A percentile compares a stretch with the other conserved stretches of the same genome.
These are phyloP conservation scores for Cryphonectria parasitica DNA, from an alignment of 2,329 filamentous ascomycete species.

Conservation along the genomic window DNA sequence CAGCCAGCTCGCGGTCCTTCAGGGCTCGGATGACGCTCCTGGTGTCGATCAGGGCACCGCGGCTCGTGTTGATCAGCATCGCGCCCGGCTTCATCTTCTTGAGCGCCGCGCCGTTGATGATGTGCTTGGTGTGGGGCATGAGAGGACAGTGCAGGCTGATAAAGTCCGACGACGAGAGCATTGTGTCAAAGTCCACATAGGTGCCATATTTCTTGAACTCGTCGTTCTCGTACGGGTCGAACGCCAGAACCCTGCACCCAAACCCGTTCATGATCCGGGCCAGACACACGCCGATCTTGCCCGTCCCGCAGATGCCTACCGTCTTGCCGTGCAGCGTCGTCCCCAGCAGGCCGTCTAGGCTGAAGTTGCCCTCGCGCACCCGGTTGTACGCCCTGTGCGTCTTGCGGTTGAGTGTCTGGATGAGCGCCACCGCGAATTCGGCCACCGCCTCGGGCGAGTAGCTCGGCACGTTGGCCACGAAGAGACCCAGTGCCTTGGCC, in stretches of 20 bases:
- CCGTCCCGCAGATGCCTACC: conserved; percentile 68
- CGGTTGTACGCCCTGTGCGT: conserved; percentile 71
- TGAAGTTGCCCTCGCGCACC: conserved; percentile 71
- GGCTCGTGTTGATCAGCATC: conserved; percentile 69
- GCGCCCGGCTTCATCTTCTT: conserved; percentile 61
- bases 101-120: conserved; percentile 61
- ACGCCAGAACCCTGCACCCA: conserved; percentile 64
- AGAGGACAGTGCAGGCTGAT: conserved; percentile 70
- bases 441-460: conserved; percentile 73
- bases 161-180: conserved; percentile 62
- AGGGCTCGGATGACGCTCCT: conserved; percentile 62
- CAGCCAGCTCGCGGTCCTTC: conserved; percentile 63
- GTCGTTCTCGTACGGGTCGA: conserved; percentile 58
- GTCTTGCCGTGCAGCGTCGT: conserved; percentile 66
- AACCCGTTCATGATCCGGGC: conserved; percentile 67
- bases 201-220: conserved; percentile 55
- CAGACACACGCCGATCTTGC: conserved; percentile 66
- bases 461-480: conserved; percentile 68
- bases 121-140: conserved; percentile 60
- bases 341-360: conserved; percentile 66
- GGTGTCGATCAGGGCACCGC: conserved; percentile 67
- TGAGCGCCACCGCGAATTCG: conserved; percentile 69
- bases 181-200: conserved; percentile 56
- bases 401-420: conserved; percentile 69
- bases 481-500: conserved; percentile 58